Evolutionary conservation across 2,329 filamentous ascomycete species (phyloP), one percentile per base, ranked within the genome.

Genomic region (Colletotrichum musae): DNA sequence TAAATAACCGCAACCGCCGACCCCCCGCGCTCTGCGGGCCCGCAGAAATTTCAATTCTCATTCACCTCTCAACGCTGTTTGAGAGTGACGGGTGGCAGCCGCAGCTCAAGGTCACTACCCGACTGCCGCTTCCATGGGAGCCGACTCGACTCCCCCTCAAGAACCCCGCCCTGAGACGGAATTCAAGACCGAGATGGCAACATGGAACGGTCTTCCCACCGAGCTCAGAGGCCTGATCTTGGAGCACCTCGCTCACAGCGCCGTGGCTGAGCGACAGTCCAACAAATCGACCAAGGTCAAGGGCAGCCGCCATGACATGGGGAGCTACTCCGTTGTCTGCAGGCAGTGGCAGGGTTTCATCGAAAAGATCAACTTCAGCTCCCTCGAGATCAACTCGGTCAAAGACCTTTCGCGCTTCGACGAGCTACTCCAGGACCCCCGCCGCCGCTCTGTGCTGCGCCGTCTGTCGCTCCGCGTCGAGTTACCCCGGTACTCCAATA

Each of bases 271-370:
- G 48, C 41, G 56, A 24, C 32, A 50, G 24, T 56, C 56, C 32
- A 70, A 57, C 32, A 70, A 57, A 47, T 53, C 50, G 12, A 66
- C 48, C 43, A 53, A 48, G 57, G 32, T 41, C 16, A 70, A 61
- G 57, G 39, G 43, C 54, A 56, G 47, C 16, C 67, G 67, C 51
- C 62, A 66, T 53, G 67, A 66, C 57, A 70, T 70, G 67, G 62
- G 74, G 24, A 70, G 70, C 51, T 75, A 75, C 47, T 75, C 75
- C n/a, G 71, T 74, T 6, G 75, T 77, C 36, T 75, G 74, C 61
- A 56, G 57, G 41, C 71, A 75, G 36, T 77, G 76, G 76, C 75
- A 75, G 18, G 70, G 69, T 3, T 64, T 71, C 41, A 70, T 77
- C 41, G 76, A 77, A 64, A 68, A 71, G 56, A 58, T 71, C 66